Evolutionary conservation across 225 moss, liverwort and hornwort species (phyloP), one percentile per base, ranked within the genome.

Genomic region (Pseudisothecium myosuroides): DNA sequence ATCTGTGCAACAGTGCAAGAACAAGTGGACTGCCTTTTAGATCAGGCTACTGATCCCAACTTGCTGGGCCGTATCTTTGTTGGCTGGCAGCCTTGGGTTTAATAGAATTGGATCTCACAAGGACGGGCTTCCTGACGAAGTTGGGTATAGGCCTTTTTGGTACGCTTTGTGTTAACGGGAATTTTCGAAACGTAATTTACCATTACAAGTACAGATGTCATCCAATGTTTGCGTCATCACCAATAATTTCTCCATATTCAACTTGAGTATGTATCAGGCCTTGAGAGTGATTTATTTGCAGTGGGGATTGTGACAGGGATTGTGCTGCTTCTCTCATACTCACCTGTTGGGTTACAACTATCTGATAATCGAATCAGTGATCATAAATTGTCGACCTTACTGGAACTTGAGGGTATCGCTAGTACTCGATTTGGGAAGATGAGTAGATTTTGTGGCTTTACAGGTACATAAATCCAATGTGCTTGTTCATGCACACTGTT

Each of bases 51-150:
- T 43, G 98, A 98, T 88, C 97, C 94, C 61, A 98, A 98, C 82
- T 93, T 98, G 62, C 95, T 97, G 20, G 98, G 98, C 60, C 93
- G 98, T 78, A 94, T 96, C 71, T 98, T 92, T 92, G 90, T 86
- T 60, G 98, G 98, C 63, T 98, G 98, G 98, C 98, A 98, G 87
- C 96, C 98, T 82, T 98, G 97, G 98, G 93, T 98, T 79, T 98
- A 92, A 91, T 81, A 56, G 43, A 83, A 83, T 32, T 47, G 75
- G 7, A 66, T 68, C n/a, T 78, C 83, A 32, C 56, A 9, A 63
- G 79, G 45, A 54, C 29, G 24, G 50, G 21, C 85, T 85, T 75
- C 59, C 52, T 61, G 55, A 84, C 65, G 31, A 56, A 75, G 87
- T 81, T 49, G 27, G 81, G 60, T 59, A 23, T 14, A 34, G 41